phyloP scores from a whole-genome alignment of 2,329 filamentous ascomycete species.

The Aspergillus texensis region DNA sequence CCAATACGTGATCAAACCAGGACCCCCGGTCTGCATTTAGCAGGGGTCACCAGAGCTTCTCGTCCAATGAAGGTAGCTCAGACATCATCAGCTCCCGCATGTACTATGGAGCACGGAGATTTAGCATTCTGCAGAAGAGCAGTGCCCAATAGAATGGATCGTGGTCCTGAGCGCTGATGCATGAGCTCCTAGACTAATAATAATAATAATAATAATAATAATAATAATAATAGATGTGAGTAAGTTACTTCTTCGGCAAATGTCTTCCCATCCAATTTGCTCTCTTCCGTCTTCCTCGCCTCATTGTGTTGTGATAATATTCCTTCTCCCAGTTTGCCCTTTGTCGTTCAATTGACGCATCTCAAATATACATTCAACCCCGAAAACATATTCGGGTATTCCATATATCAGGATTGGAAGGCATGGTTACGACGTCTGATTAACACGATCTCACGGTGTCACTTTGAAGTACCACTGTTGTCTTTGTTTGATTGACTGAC shows the following conservation, averaged over 20 bases:
- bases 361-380: too few species aligned
- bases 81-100: constrained; percentile 3
- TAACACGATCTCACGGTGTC: neutral
- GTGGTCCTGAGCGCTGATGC: constrained; percentile 5
- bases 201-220: constrained; percentile 2
- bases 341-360: neutral
- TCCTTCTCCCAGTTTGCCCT: neutral
- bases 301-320: neutral
- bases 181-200: constrained; percentile 10
- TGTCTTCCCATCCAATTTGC: neutral
- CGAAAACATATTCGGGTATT: neutral
- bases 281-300: constrained; percentile 3
- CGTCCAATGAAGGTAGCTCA: constrained; percentile 16
- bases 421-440: neutral
- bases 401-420: neutral
- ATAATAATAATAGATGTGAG: neutral
- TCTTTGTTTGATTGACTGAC: neutral
- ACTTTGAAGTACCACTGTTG: neutral
- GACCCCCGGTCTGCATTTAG: constrained; percentile 9
- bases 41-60: constrained; percentile 10
- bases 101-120: constrained; percentile 15
- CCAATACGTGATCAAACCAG: constrained; percentile 18
- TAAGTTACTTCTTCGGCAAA: constrained; percentile 3
- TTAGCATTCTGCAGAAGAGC: constrained; percentile 17
- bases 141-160: constrained; percentile 1